Evolutionary conservation across 208 protist genomes (phyloP).

Genomic region (Crithidia acanthocephali): DNA sequence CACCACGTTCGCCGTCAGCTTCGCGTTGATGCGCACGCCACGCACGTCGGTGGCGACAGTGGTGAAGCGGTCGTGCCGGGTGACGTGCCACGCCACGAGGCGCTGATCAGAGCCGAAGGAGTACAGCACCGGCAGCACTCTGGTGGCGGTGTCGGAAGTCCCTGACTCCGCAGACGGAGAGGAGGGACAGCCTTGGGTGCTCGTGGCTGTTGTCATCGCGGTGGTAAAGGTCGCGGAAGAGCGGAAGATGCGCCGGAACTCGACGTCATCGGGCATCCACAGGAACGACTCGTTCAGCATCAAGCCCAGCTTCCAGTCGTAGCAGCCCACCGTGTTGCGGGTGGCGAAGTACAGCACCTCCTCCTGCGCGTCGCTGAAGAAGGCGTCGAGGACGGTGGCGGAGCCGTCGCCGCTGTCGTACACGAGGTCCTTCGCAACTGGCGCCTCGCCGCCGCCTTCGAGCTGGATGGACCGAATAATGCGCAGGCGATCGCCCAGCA

Average conservation of each 20-base stretch:
- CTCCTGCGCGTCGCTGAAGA: slow-evolving; percentile 81
- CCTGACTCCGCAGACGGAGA: background rate
- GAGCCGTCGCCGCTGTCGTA: slow-evolving; percentile 70
- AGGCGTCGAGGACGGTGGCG: slow-evolving; percentile 73
- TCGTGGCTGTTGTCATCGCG: background rate
- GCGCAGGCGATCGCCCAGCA: slow-evolving; percentile 73
- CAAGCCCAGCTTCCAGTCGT: slow-evolving; percentile 78
- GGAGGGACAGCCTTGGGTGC: background rate
- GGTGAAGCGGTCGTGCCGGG: slow-evolving; percentile 48
- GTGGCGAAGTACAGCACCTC: slow-evolving; percentile 82
- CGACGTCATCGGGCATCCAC: slow-evolving; percentile 61
- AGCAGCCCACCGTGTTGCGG: slow-evolving; percentile 63
- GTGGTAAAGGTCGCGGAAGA: slow-evolving; percentile 39
- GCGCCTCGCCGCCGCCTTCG: slow-evolving; percentile 15
- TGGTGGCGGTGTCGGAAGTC: background rate
- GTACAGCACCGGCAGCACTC: slow-evolving; percentile 69
- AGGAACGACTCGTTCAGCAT: slow-evolving; percentile 81
- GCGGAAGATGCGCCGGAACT: slow-evolving; percentile 81
- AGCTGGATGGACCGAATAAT: slow-evolving; percentile 48
- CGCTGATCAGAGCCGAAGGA: slow-evolving; percentile 78
- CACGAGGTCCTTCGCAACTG: slow-evolving; percentile 60
- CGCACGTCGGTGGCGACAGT: slow-evolving; percentile 67
- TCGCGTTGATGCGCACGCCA: slow-evolving; percentile 68
- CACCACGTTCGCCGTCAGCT: slow-evolving; percentile 60
- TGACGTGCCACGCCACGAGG: slow-evolving; percentile 74